Evolutionary conservation across 208 protist genomes (phyloP).

Genomic region (Crithidia acanthocephali): DNA sequence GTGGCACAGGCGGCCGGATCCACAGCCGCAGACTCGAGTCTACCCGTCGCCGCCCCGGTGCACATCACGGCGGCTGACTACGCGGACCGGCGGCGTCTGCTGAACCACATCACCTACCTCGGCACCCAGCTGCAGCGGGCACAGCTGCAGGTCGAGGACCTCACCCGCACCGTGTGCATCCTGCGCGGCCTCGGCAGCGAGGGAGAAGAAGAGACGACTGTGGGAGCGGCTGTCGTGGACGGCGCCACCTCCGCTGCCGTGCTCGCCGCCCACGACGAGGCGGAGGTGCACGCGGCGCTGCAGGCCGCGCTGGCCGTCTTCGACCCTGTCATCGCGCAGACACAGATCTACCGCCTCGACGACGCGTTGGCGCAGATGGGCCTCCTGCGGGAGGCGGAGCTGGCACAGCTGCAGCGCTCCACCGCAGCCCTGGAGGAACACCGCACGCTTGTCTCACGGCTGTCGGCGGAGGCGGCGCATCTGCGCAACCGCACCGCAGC

Average conservation of each 20-base stretch:
- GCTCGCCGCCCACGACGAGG: conserved; percentile 50
- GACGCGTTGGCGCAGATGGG: conserved; percentile 78
- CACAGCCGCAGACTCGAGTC: neutral
- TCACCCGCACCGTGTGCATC: conserved; percentile 52
- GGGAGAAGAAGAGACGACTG: conserved; percentile 2
- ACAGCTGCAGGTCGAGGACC: conserved; percentile 71
- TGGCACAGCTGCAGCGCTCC: conserved; percentile 39
- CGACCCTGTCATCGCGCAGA: conserved; percentile 81
- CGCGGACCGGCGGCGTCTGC: conserved; percentile 74
- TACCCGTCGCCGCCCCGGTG: neutral
- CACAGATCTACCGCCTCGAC: conserved; percentile 82
- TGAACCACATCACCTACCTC: conserved; percentile 90
- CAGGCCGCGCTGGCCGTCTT: conserved; percentile 59
- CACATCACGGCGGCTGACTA: conserved; percentile 75
- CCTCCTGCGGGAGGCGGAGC: conserved; percentile 79
- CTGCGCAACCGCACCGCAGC: conserved; percentile 26
- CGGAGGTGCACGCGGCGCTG: conserved; percentile 38
- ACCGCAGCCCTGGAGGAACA: conserved; percentile 45
- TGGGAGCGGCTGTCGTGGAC: conserved; percentile 16
- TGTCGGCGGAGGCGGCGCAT: conserved; percentile 43
- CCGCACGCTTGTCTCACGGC: conserved; percentile 41
- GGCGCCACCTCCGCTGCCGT: conserved; percentile 43
- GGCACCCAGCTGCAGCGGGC: conserved; percentile 80
- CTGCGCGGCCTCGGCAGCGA: conserved; percentile 30
- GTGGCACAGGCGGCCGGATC: neutral